Base-by-base conservation (phyloP, 2,329 filamentous ascomycete species). In the Sporothrix euskadiensis region DNA sequence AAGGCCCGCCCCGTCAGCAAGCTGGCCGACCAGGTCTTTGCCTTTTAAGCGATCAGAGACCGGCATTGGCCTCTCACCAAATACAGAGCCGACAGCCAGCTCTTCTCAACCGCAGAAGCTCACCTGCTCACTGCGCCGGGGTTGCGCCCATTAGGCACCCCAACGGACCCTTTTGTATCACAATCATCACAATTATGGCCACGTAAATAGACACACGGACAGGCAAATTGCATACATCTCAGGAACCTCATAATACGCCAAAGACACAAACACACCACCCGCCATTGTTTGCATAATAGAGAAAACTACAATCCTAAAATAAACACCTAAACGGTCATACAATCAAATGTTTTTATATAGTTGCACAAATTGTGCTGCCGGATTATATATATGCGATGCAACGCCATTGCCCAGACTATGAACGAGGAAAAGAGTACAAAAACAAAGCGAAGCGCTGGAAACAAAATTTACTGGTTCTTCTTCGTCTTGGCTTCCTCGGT, bases 1-100 rank as follows among this genome's bases (percentile, higher is more conserved):
- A 98, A 98, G 88, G 93, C 96, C 57, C 90, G 91, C 75, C 94
- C 95, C 61, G 94, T 98, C 79, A 98, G 94, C 90, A 98, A 98
- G 89, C 90, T 98, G 71, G 92, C 95, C 81, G 96, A 99, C 83
- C 96, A 98, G 84, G 93, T 99, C 78, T 99, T 99, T 85, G 94
- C 93, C 80, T 99, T 99, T 84, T 92, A 83, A 79, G 68, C 4
- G 59, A 12, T 1, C 9, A 32, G 8, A 35, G 16, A 8, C 41
- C n/a, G 22, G 22, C 26, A 12, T 32, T 68, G 22, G 30, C 63
- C 63, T 6, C 41, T 44, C n/a, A 41, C 32, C 16, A 6, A 41
- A 22, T 16, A 10, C 39, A 3, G 35, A 47, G 61, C 39, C 39
- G 12, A 14, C 39, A 26, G 2, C 2, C 12, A 10, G 9, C 39